Evolutionary conservation across 495 filamentous ascomycete species (phyloP).

Genomic region (Neurospora terricola): DNA sequence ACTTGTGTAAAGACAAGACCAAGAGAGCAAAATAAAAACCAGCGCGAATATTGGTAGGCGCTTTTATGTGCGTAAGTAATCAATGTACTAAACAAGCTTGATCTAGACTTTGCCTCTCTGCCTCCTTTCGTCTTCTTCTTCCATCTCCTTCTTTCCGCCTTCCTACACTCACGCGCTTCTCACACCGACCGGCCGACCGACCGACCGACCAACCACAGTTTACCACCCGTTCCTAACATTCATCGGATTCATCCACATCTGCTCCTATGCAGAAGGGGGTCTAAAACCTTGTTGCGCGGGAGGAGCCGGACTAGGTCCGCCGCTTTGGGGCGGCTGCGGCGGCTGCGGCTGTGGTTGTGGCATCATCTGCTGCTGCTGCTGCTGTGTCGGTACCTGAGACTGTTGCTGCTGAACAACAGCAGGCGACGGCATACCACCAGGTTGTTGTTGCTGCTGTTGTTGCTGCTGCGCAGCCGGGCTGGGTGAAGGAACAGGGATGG

Average conservation of each 20-base stretch:
- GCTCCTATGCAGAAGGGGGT: background rate
- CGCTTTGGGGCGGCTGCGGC: no score
- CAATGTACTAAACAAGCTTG: background rate
- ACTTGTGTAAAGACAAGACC: background rate
- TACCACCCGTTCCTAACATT: background rate
- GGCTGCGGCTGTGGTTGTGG: background rate
- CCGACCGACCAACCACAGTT: background rate
- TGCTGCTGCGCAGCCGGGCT: background rate
- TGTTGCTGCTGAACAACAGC: background rate
- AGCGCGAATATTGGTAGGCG: background rate
- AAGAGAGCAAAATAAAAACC: background rate
- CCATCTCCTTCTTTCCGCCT: background rate
- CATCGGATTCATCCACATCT: background rate
- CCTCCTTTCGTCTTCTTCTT: background rate
- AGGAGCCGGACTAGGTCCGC: background rate
- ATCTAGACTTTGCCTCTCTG: background rate
- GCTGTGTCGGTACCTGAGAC: background rate
- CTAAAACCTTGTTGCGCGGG: background rate
- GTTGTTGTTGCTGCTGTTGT: background rate
- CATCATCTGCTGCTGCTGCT: background rate
- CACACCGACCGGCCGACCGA: background rate
- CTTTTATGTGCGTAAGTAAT: background rate
- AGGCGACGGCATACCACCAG: background rate
- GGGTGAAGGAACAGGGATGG: constrained; percentile 1
- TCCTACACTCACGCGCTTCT: background rate